These are phyloP conservation scores for Aspergillus sclerotioniger DNA, from an alignment of 495 filamentous ascomycete genomes.

Conservation along the genomic window DNA sequence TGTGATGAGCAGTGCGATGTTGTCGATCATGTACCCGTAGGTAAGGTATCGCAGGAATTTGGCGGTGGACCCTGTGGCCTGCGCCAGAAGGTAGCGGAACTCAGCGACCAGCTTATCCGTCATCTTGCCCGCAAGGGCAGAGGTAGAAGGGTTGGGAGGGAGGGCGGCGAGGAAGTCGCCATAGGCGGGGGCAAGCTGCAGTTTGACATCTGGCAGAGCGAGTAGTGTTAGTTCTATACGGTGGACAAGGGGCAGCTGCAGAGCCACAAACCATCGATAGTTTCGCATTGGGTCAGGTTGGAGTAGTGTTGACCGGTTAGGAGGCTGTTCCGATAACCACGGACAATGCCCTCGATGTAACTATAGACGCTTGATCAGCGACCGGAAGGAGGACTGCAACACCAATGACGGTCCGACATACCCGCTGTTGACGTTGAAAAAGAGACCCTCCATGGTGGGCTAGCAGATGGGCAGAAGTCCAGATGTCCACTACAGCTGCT, in stretches of 20 bases:
- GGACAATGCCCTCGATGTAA: slow-evolving; percentile 94
- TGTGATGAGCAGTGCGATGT: slow-evolving; percentile 96
- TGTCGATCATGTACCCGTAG: slow-evolving; percentile 99
- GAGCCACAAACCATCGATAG: slow-evolving; percentile 75
- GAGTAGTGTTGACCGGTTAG: slow-evolving; percentile 88
- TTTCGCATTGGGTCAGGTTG: slow-evolving; percentile 98
- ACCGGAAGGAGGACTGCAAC: neutral
- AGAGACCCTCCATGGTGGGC: slow-evolving; percentile 82
- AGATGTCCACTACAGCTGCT: neutral
- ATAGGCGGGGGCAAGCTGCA: slow-evolving; percentile 94
- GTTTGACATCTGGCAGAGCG: slow-evolving; percentile 75
- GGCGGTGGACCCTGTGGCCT: slow-evolving; percentile 83
- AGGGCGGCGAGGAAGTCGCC: slow-evolving; percentile 95
- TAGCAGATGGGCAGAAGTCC: slow-evolving; percentile 18
- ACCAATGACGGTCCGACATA: slow-evolving; percentile 36
- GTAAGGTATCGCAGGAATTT: slow-evolving; percentile 97
- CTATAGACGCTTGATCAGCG: slow-evolving; percentile 40
- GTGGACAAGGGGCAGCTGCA: neutral
- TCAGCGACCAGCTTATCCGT: slow-evolving; percentile 98
- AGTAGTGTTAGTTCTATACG: slow-evolving; percentile 1
- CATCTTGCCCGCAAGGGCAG: slow-evolving; percentile 87
- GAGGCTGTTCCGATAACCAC: slow-evolving; percentile 93
- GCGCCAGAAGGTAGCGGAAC: slow-evolving; percentile 92
- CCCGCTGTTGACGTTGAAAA: slow-evolving; percentile 96
- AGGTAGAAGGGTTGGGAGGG: slow-evolving; percentile 95